Base-by-base conservation (phyloP, 2,329 filamentous ascomycete species). In the Botrytis fabae region DNA sequence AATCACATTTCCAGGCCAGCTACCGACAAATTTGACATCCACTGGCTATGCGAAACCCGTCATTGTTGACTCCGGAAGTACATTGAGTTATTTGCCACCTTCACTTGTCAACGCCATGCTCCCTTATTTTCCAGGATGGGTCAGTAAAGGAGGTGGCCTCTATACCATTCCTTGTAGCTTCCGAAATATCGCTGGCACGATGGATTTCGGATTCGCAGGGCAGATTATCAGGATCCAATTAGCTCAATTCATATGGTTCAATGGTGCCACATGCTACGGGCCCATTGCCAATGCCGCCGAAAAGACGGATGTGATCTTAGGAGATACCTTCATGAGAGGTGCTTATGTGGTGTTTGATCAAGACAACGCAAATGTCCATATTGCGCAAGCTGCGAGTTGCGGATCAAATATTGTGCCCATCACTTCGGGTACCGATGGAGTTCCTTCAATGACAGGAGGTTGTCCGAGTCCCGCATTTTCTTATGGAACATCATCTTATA, bases 271-370 rank as follows among this genome's bases (percentile, higher is more conserved):
- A 51, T 71, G 69, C 61, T 63, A 71, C 40, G 73, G 74, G 22
- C 38, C 64, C 1, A 62, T 64, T 5, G 74, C 59, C 48, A 69
- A 69, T 61, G 59, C 70, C 38, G 61, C 61, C 28, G 73, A 63
- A 46, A 63, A 70, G 38, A 70, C 46, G 9, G 61, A 73, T 65
- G 68, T 61, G 14, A 60, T 51, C 35, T 40, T 70, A 51, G 62
- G 46, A 61, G 70, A 77, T 71, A 76, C 73, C 7, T 76, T 77
- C 32, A 66, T 77, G 22, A 64, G 76, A 62, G 61, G 71, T 22
- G 74, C 74, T 28, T 76, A 73, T 54, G 76, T 74, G n/a, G 76
- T 77, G 10, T 77, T 70, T 71, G 76, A 77, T 51, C 75, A 77
- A 57, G 76, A 77, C 44, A 77, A 77, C 35, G 28, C 42, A 40